Conservation (phyloP, 2,329 filamentous ascomycete species). For the Aspergillus glaucus region DNA sequence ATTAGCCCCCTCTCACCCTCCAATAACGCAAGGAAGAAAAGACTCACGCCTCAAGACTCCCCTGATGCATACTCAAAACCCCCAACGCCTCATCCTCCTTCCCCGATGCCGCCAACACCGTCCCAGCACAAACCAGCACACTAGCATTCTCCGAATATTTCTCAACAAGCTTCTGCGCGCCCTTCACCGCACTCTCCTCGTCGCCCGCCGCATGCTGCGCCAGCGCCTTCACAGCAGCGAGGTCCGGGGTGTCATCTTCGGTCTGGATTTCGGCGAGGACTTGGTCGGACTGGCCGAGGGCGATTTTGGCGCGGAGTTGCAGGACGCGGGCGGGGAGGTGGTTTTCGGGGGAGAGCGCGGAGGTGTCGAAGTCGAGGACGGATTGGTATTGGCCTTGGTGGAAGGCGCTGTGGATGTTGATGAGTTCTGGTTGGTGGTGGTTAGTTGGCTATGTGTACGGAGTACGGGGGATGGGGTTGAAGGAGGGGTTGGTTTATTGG, state of each 20-base stretch:
- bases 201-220: constrained; percentile 61
- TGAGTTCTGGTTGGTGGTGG: constrained; percentile 47
- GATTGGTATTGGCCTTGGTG: constrained; percentile 76
- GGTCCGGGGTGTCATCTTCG: constrained; percentile 62
- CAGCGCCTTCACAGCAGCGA: constrained; percentile 69
- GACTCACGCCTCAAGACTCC: constrained; percentile 68
- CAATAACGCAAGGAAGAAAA: background rate
- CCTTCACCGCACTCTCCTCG: constrained; percentile 55
- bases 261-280: constrained; percentile 57
- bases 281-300: constrained; percentile 68
- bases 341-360: constrained; percentile 72
- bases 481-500: background rate
- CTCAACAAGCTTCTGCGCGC: constrained; percentile 61
- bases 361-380: constrained; percentile 79
- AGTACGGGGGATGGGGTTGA: constrained; percentile 2
- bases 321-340: constrained; percentile 69
- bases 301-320: constrained; percentile 73
- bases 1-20: constrained; percentile 6
- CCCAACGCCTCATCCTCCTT: constrained; percentile 80
- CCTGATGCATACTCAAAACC: constrained; percentile 75
- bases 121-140: constrained; percentile 78
- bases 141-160: constrained; percentile 65
- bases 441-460: constrained; percentile 3
- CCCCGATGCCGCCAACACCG: constrained; percentile 70
- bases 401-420: constrained; percentile 62